Percentiles rank a stretch among this genome's conserved stretches.
Conservation (phyloP, 2,329 filamentous ascomycete species). For the Penicillium sp. region DNA sequence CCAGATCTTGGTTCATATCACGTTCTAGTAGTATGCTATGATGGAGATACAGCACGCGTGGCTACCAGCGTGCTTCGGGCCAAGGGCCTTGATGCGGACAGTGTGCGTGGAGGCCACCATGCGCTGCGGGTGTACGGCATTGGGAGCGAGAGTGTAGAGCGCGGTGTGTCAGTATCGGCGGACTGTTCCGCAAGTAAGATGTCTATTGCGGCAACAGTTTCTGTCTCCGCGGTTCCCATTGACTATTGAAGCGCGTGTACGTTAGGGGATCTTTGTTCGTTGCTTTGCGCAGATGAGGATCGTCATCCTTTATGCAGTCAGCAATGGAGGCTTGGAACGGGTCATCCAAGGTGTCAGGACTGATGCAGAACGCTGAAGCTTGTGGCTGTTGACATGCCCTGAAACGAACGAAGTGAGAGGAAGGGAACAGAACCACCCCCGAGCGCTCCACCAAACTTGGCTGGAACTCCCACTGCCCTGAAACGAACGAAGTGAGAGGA, state of each 20-base stretch:
- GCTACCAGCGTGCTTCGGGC: constrained; percentile 61
- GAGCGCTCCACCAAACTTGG: too few species aligned
- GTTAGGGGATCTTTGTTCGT: too few species aligned
- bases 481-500: too few species aligned
- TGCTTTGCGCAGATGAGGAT: neutral
- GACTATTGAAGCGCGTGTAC: constrained; percentile 21
- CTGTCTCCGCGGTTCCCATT: constrained; percentile 28
- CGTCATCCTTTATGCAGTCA: neutral
- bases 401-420: too few species aligned
- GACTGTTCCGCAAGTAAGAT: constrained; percentile 10
- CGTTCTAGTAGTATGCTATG: constrained; percentile 59
- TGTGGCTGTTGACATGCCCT: neutral
- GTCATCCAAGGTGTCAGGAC: constrained; percentile 26
- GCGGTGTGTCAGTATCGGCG: constrained; percentile 1
- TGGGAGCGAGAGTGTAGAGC: constrained; percentile 25
- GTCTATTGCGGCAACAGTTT: constrained; percentile 24
- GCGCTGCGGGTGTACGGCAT: constrained; percentile 38
- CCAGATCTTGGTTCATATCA: constrained; percentile 39
- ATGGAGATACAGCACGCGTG: constrained; percentile 61
- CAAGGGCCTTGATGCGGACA: constrained; percentile 56
- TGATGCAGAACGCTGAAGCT: constrained; percentile 14
- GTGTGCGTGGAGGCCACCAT: constrained; percentile 52
- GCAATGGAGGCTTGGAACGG: constrained; percentile 21
- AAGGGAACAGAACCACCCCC: too few species aligned
- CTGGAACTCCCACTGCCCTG: too few species aligned